Percentiles rank a stretch among this genome's conserved stretches.
phyloP scores from a whole-genome alignment of 106 monocot species.

The Narthecium ossifragum region DNA sequence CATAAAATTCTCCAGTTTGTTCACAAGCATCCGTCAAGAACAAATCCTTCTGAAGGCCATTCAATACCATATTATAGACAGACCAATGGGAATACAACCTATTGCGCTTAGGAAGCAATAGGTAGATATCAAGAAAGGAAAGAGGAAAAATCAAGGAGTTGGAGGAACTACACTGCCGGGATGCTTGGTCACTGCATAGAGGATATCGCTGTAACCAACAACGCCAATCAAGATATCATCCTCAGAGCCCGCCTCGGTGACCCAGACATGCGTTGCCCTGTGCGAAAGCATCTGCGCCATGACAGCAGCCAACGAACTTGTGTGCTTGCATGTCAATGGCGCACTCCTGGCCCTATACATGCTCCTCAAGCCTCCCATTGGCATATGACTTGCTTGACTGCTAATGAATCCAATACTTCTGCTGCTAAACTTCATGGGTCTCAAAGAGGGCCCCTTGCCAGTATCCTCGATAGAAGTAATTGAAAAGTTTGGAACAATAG shows the following conservation, averaged over 20 bases:
- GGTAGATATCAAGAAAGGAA: too few relatives aligned
- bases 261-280: slow-evolving; percentile 92
- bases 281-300: slow-evolving; percentile 99
- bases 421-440: slow-evolving; percentile 78
- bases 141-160: slow-evolving; percentile 1
- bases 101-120: too few relatives aligned
- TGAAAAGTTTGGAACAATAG: slow-evolving; percentile 12
- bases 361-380: slow-evolving; percentile 23
- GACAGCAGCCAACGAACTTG: slow-evolving; percentile 83
- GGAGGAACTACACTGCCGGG: slow-evolving; percentile 11
- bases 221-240: slow-evolving; percentile 65
- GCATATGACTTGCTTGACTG: slow-evolving; percentile 19
- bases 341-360: slow-evolving; percentile 82
- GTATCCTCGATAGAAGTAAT: slow-evolving; percentile 19
- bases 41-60: too few relatives aligned
- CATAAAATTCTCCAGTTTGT: too few relatives aligned
- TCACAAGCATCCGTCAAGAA: too few relatives aligned
- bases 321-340: slow-evolving; percentile 62
- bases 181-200: slow-evolving; percentile 68
- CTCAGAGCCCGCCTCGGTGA: slow-evolving; percentile 44
- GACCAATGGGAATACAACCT: too few relatives aligned
- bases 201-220: slow-evolving; percentile 65
- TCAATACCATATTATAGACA: too few relatives aligned
- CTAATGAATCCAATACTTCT: slow-evolving; percentile 76
- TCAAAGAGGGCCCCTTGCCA: slow-evolving; percentile 14